Evolutionary conservation across 345 rosid genomes (phyloP).

Genomic region (Eucalyptus marginata): DNA sequence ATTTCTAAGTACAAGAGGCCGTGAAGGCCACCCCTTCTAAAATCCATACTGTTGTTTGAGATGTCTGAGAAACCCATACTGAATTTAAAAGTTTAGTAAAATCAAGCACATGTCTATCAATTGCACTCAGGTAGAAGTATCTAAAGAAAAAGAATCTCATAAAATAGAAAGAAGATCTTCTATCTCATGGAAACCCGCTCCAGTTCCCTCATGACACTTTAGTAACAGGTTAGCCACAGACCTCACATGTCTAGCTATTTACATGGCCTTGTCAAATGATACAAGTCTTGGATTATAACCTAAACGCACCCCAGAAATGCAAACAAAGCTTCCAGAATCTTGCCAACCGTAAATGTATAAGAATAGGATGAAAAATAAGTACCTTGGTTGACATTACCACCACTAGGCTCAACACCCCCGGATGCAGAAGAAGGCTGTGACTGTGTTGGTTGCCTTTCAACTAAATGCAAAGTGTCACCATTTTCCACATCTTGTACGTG

Average conservation of each 20-base stretch:
- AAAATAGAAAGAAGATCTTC: not conserved
- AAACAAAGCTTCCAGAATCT: not conserved
- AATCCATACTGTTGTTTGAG: not conserved
- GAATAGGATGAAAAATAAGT: not conserved
- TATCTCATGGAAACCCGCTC: not conserved
- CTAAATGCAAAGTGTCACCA: slow-evolving; percentile 90
- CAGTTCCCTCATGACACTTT: not conserved
- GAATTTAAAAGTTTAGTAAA: not conserved
- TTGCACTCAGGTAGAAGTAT: not conserved
- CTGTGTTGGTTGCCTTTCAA: slow-evolving; percentile 66
- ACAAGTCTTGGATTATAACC: not conserved
- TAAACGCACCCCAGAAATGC: not conserved
- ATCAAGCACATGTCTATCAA: not conserved
- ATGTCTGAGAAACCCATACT: not conserved
- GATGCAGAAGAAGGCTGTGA: slow-evolving; percentile 41
- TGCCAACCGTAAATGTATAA: not conserved
- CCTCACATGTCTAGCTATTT: not conserved
- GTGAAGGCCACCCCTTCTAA: not conserved
- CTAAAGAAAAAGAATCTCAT: not conserved
- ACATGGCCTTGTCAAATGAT: not conserved
- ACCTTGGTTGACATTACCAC: slow-evolving; percentile 34
- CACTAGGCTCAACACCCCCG: slow-evolving; percentile 38
- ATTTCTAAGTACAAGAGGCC: not conserved
- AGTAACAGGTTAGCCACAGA: not conserved
- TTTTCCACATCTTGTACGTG: slow-evolving; percentile 67